phyloP scores from a whole-genome alignment of 2,329 filamentous ascomycete species.

The Epichloe bromicola region DNA sequence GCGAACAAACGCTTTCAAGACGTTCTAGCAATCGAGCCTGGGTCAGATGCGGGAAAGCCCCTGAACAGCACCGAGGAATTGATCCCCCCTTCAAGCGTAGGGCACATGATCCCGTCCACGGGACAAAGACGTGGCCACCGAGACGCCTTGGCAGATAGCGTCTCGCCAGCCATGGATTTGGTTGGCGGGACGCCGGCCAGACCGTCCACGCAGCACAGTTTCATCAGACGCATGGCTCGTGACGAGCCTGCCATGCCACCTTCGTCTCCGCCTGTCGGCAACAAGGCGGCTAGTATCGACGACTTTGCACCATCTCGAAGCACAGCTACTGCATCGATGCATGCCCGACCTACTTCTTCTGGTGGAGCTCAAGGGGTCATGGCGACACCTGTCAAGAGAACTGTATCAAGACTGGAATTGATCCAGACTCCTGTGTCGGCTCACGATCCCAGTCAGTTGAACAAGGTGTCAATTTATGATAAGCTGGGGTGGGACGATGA shows the following conservation, averaged over 20 bases:
- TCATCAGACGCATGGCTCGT: constrained; percentile 16
- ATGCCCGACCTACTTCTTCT: constrained; percentile 8
- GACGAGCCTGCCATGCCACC: constrained; percentile 19
- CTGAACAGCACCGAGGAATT: constrained; percentile 16
- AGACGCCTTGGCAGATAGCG: constrained; percentile 17
- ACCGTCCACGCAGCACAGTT: constrained; percentile 12
- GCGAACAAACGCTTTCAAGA: constrained; percentile 41
- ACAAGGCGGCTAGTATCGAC: constrained; percentile 9
- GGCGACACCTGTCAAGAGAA: constrained; percentile 27
- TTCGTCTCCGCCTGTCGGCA: constrained; percentile 23
- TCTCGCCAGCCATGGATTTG: constrained; percentile 17
- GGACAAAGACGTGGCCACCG: constrained; percentile 20
- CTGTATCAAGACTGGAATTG: constrained; percentile 9
- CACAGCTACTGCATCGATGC: constrained; percentile 8
- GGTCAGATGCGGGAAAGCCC: constrained; percentile 11
- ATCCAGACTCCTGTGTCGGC: constrained; percentile 8
- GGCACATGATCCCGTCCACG: constrained; percentile 29
- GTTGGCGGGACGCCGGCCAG: constrained; percentile 20
- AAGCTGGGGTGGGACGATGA: constrained; percentile 47
- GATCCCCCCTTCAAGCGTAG: constrained; percentile 26
- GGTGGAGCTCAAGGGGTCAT: constrained; percentile 14
- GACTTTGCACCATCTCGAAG: constrained; percentile 8
- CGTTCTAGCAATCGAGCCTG: constrained; percentile 24
- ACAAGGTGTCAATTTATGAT: constrained; percentile 36
- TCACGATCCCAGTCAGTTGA: constrained; percentile 10